These are phyloP conservation scores for Sphagnurus paluster DNA, from an alignment of 1,284 basidiomycete species.

Conservation along the genomic window DNA sequence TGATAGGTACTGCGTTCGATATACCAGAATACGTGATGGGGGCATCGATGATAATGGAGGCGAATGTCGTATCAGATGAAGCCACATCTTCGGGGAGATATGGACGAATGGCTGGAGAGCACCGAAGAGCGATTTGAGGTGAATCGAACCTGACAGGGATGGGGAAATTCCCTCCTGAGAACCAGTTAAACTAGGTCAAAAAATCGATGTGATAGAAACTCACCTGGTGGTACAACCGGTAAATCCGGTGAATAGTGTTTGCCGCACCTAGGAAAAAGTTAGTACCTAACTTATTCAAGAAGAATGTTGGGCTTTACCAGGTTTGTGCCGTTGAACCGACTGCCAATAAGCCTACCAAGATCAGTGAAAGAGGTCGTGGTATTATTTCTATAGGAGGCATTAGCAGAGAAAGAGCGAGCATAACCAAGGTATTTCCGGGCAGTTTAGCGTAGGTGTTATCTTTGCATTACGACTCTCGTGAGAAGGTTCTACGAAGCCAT, in stretches of 20 bases:
- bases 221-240: constrained; percentile 22
- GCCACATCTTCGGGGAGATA: constrained; percentile 54
- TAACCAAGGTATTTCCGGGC: neutral
- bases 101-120: constrained; percentile 65
- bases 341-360: neutral
- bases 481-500: neutral
- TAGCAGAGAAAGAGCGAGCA: too few species aligned
- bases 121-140: constrained; percentile 67
- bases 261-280: constrained; percentile 19
- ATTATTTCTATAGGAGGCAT: too few species aligned
- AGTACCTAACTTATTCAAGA: too few species aligned
- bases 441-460: neutral
- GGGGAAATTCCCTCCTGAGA: constrained; percentile 59
- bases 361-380: neutral
- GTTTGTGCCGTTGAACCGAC: constrained; percentile 14
- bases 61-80: constrained; percentile 38
- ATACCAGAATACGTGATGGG: constrained; percentile 52
- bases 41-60: constrained; percentile 58
- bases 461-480: neutral
- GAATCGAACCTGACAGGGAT: constrained; percentile 43
- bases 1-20: constrained; percentile 42
- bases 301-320: too few species aligned
- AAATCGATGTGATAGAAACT: neutral
- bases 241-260: constrained; percentile 22
- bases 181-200: neutral